Conservation (phyloP, 352 stramenopile genomes). For the Aphanomyces astaci region DNA sequence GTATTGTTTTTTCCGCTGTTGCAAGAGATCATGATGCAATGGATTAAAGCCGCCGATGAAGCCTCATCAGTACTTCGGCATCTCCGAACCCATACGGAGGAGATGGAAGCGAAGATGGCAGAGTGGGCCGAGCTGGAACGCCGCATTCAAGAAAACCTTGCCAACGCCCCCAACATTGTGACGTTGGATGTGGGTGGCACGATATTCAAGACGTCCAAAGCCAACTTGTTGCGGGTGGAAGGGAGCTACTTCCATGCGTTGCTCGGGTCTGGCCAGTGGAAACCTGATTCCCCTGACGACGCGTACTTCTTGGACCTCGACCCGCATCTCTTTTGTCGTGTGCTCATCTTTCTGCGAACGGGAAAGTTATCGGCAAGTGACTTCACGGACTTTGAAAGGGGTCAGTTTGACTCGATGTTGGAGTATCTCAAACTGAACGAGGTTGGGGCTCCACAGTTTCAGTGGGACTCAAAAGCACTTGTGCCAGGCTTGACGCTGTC, state of each 20-base stretch:
- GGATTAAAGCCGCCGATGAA: too few relatives aligned
- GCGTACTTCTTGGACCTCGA: slow-evolving; percentile 8
- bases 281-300: not conserved
- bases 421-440: slow-evolving; percentile 10
- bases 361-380: slow-evolving; percentile 4
- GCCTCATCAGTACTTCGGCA: too few relatives aligned
- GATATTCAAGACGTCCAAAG: slow-evolving; percentile 16
- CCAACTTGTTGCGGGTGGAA: slow-evolving; percentile 11
- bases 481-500: too few relatives aligned
- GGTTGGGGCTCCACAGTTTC: too few relatives aligned
- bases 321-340: slow-evolving; percentile 5
- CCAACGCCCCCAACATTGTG: not conserved
- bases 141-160: not conserved
- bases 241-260: slow-evolving; percentile 18
- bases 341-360: slow-evolving; percentile 16
- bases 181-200: slow-evolving; percentile 13
- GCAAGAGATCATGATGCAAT: too few relatives aligned
- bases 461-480: too few relatives aligned
- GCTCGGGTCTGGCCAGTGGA: slow-evolving; percentile 9
- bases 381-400: not conserved
- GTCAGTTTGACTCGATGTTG: not conserved
- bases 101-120: not conserved
- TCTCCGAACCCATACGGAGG: too few relatives aligned
- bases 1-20: too few relatives aligned
- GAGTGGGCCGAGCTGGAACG: not conserved